Percentiles rank a stretch among this genome's conserved stretches.
Evolutionary conservation across 139 green algal species (phyloP).

Genomic region (Coccomyxa sp.): DNA sequence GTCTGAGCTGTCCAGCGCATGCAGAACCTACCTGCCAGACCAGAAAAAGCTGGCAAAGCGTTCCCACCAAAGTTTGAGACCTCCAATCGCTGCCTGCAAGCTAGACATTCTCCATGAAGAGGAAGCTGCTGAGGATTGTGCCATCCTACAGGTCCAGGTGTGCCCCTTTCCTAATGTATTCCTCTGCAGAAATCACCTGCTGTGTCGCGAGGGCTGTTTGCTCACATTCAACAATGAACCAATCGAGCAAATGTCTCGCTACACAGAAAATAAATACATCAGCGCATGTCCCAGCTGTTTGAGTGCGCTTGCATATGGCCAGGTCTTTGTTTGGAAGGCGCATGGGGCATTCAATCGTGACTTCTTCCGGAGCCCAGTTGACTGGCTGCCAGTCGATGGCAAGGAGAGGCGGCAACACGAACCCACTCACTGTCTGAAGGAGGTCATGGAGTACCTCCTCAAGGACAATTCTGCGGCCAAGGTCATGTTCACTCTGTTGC

Average conservation of each 20-base stretch:
- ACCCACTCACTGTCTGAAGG: not conserved
- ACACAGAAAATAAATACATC: no score
- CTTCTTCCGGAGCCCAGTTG: not conserved
- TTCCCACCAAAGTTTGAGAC: not conserved
- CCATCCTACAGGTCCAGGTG: no score
- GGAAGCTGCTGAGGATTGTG: not conserved
- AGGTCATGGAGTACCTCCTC: not conserved
- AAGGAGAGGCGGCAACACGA: not conserved
- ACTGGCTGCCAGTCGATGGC: not conserved
- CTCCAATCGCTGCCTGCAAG: not conserved
- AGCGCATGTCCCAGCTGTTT: not conserved
- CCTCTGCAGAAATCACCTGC: no score
- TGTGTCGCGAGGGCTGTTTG: no score
- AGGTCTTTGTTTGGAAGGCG: not conserved
- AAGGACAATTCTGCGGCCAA: not conserved
- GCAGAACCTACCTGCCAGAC: not conserved
- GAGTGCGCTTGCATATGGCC: not conserved
- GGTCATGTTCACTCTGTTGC: not conserved
- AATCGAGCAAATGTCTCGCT: no score
- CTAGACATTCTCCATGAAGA: not conserved
- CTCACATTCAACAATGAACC: no score
- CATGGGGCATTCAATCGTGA: not conserved
- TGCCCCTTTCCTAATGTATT: no score
- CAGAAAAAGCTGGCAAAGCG: not conserved
- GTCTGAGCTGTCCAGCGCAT: not conserved